phyloP scores from a whole-genome alignment of 176 grass and related monocot genomes.

The Oryza meyeriana region DNA sequence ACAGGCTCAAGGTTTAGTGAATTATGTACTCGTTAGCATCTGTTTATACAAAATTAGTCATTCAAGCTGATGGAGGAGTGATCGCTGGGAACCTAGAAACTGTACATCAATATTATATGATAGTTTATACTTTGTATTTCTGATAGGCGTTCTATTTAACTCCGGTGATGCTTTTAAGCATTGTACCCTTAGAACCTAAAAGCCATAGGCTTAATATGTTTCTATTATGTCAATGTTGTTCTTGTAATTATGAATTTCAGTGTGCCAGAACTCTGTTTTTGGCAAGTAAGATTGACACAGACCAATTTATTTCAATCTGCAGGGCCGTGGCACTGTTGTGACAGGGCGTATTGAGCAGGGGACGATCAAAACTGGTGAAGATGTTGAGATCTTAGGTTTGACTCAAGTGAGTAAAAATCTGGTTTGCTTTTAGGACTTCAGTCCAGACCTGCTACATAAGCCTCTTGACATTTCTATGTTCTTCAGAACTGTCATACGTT shows the following conservation, averaged over 20 bases:
- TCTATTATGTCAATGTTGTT: background rate
- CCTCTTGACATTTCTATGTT: background rate
- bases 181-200: background rate
- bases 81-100: background rate
- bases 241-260: background rate
- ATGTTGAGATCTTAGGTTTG: constrained; percentile 91
- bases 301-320: constrained; percentile 14
- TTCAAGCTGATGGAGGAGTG: background rate
- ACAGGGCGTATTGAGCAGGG: constrained; percentile 95
- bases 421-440: background rate
- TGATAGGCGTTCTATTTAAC: background rate
- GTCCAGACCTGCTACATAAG: background rate
- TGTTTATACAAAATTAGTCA: background rate
- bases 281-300: background rate
- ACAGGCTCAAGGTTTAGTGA: background rate
- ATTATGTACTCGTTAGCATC: background rate
- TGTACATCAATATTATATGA: background rate
- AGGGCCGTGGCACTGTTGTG: constrained; percentile 98
- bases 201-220: background rate
- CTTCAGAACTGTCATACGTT: too few species aligned
- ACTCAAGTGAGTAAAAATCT: constrained; percentile 46
- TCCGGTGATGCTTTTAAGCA: background rate
- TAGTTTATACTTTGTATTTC: background rate
- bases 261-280: background rate
- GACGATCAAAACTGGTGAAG: constrained; percentile 94